Percentiles rank a stretch among this genome's conserved stretches.
phyloP scores from a whole-genome alignment of 306 rosid species.

The Hippophae gyantsensis region DNA sequence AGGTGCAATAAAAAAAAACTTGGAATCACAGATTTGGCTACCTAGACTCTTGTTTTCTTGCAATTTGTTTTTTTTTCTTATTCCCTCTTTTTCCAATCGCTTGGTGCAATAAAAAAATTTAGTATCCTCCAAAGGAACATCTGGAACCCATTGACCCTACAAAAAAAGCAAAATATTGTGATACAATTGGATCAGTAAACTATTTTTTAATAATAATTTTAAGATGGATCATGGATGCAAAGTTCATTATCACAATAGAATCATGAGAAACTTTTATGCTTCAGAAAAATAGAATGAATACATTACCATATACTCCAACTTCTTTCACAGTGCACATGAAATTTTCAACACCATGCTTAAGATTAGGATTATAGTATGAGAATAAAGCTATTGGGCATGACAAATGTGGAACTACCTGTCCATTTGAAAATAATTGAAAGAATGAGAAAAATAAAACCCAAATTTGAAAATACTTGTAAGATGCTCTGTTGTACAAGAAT shows the following conservation, averaged over 20 bases:
- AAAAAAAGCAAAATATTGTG: conserved; percentile 5
- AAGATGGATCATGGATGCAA: neutral
- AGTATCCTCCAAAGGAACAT: conserved; percentile 87
- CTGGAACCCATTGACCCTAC: conserved; percentile 94
- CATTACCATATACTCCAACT: conserved; percentile 64
- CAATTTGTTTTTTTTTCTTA: conserved; percentile 59
- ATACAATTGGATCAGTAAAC: conserved; percentile 2
- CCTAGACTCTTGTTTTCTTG: conserved; percentile 15
- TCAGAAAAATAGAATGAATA: conserved; percentile 15
- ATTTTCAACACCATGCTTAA: conserved; percentile 62
- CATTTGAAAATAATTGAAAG: conserved; percentile 18
- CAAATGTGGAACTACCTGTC: conserved; percentile 71
- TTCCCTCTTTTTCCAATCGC: conserved; percentile 18
- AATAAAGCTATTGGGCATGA: conserved; percentile 81
- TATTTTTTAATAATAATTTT: neutral
- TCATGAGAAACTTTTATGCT: too few species aligned
- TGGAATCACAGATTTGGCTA: too few species aligned
- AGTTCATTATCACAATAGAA: neutral
- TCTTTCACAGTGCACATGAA: conserved; percentile 67
- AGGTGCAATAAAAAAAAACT: too few species aligned
- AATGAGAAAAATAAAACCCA: conserved; percentile 1
- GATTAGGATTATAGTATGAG: conserved; percentile 78
- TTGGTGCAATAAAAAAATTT: conserved; percentile 8
- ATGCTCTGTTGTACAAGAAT: neutral
- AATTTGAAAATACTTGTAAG: neutral